Base-by-base conservation (phyloP, 768 basidiomycete species). In the Lepiota venenata region DNA sequence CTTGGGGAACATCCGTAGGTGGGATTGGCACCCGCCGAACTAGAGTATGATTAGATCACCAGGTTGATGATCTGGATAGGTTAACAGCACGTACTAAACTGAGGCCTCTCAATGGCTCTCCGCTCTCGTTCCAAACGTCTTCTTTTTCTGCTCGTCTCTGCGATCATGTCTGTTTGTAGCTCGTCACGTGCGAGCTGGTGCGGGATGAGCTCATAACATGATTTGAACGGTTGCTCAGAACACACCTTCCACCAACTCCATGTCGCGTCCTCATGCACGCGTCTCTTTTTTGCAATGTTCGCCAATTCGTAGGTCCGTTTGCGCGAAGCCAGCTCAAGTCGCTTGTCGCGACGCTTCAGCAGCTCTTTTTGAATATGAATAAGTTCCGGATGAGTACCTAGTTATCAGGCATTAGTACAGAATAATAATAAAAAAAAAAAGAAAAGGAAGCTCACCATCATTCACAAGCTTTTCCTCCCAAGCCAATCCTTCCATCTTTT, bases 211-310 rank as follows among this genome's bases (percentile, higher is more conserved):
- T 41, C 12, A 37, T 36, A n/a, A 45, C 25, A 38, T 8, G 22
- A 12, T 39, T 20, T 20, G 43, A 6, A 4, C 2, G 39, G 8
- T 40, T n/a, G 38, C 35, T 56, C 41, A 48, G 35, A 54, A 41
- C 47, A 68, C 76, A 91, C 92, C 74, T 86, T 86, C 96, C 96
- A 98, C 80, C 87, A 89, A 57, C 85, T 85, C 93, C 94, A 96
- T 27, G 88, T 83, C 11, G 82, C 81, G 32, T 81, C 73, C 58
- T 93, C 91, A 50, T 93, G 88, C 4, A 83, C 74, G 51, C 78
- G 80, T 22, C 87, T 74, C 58, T 83, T 80, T 58, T 81, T 84
- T 37, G 72, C 73, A 3, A 84, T 78, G 60, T 84, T 84, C 2
- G 74, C 76, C 11, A 87, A 72, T 47, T 93, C 88, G 50, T 84